A percentile compares a stretch with the other conserved stretches of the same genome.
phyloP scores from a whole-genome alignment of 768 basidiomycete species.

The Lentinula detonsa region DNA sequence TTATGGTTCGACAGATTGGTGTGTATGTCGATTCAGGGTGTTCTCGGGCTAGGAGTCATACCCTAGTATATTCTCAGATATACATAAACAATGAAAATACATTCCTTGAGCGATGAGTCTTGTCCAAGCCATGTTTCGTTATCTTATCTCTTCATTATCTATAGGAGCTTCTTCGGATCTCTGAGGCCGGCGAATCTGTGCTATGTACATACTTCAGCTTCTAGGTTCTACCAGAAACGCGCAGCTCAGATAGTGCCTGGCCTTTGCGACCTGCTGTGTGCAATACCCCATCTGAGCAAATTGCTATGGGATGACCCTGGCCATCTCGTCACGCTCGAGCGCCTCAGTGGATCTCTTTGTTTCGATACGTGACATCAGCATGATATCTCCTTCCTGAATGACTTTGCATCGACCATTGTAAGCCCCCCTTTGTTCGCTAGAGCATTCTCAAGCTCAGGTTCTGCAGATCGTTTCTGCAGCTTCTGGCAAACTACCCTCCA shows the following conservation, averaged over 20 bases:
- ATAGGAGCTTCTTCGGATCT: no score
- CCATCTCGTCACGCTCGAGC: neutral
- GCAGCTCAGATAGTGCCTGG: no score
- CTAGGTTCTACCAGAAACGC: no score
- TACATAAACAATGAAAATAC: no score
- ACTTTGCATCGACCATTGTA: neutral
- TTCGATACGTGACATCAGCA: neutral
- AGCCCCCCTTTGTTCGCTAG: neutral
- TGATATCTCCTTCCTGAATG: neutral
- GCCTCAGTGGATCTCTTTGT: neutral
- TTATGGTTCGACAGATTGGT: constrained; percentile 37
- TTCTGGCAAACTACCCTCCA: no score
- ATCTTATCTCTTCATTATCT: no score
- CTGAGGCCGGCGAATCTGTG: no score
- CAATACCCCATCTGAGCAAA: neutral
- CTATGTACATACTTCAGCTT: no score
- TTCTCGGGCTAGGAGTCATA: constrained; percentile 35
- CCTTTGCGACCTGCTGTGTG: no score
- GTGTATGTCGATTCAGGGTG: constrained; percentile 54
- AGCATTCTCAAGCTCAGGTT: neutral
- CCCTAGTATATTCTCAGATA: neutral
- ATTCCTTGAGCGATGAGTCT: no score
- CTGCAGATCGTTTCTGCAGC: neutral
- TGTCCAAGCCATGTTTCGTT: no score
- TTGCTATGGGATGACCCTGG: neutral